phyloP scores from a whole-genome alignment of 495 filamentous ascomycete species.

The Penicillium salamii region DNA sequence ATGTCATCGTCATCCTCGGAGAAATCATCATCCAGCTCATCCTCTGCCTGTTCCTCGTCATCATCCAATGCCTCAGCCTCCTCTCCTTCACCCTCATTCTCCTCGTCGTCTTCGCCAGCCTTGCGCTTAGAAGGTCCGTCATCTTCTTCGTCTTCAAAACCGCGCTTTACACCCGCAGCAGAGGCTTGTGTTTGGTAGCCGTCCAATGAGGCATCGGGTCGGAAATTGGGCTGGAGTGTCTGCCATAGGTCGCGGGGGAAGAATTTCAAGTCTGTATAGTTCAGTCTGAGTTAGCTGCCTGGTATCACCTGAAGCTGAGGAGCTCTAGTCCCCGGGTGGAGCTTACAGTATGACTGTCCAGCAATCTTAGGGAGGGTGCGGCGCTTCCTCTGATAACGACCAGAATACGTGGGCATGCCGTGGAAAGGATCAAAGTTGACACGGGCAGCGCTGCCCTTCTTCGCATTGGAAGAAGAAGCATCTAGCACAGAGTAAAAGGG shows the following conservation, averaged over 20 bases:
- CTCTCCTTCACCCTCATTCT: slow-evolving; percentile 32
- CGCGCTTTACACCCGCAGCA: slow-evolving; percentile 31
- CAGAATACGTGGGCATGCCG: slow-evolving; percentile 57
- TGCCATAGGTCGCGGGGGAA: slow-evolving; percentile 57
- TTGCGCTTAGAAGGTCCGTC: slow-evolving; percentile 29
- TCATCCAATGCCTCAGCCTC: slow-evolving; percentile 38
- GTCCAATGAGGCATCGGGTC: slow-evolving; percentile 34
- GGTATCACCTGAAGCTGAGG: background rate
- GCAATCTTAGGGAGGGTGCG: slow-evolving; percentile 47
- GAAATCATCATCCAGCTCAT: slow-evolving; percentile 56
- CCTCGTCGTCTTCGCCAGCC: slow-evolving; percentile 34
- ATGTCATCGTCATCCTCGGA: slow-evolving; percentile 55
- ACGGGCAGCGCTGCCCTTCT: slow-evolving; percentile 37
- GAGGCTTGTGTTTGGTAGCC: slow-evolving; percentile 23
- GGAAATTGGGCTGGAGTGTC: slow-evolving; percentile 47
- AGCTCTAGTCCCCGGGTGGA: too few relatives aligned
- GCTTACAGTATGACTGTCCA: slow-evolving; percentile 50
- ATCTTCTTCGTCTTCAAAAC: slow-evolving; percentile 49
- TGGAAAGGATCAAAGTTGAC: slow-evolving; percentile 55
- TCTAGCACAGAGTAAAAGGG: slow-evolving; percentile 57
- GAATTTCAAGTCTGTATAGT: slow-evolving; percentile 46
- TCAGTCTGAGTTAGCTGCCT: slow-evolving; percentile 3
- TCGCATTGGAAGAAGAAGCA: slow-evolving; percentile 40
- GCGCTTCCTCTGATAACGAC: slow-evolving; percentile 54
- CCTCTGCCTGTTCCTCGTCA: slow-evolving; percentile 49